These are phyloP conservation scores for Alliaria petiolata DNA, from an alignment of 345 rosid species.

Conservation along the genomic window DNA sequence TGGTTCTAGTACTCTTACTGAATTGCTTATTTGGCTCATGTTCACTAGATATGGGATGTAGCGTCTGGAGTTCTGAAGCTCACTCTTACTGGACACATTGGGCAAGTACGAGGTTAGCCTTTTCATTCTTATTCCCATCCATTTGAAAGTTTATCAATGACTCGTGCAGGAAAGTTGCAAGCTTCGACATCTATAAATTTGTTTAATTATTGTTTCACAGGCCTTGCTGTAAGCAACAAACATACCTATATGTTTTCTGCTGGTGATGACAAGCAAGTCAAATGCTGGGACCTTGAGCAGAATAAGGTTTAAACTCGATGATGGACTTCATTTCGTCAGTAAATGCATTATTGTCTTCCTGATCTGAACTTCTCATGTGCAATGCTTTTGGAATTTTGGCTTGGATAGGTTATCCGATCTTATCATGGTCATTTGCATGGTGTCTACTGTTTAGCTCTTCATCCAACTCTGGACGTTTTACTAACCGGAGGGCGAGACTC, in stretches of 20 bases:
- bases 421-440: slow-evolving; percentile 93
- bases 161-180: not conserved
- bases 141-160: not conserved
- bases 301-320: slow-evolving; percentile 60
- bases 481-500: slow-evolving; percentile 96
- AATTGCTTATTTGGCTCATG: slow-evolving; percentile 1
- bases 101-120: slow-evolving; percentile 75
- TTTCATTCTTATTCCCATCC: not conserved
- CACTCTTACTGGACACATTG: slow-evolving; percentile 90
- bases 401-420: slow-evolving; percentile 69
- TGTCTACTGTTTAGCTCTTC: slow-evolving; percentile 93
- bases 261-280: slow-evolving; percentile 95
- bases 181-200: not conserved
- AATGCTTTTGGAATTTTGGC: not conserved
- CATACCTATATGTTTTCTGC: slow-evolving; percentile 95
- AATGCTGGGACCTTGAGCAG: slow-evolving; percentile 98
- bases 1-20: not conserved
- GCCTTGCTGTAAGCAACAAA: slow-evolving; percentile 80
- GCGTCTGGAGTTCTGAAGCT: slow-evolving; percentile 81
- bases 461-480: slow-evolving; percentile 84
- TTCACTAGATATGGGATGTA: slow-evolving; percentile 84
- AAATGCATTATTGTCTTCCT: not conserved
- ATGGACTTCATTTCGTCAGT: not conserved
- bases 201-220: slow-evolving; percentile 35
- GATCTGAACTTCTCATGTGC: not conserved